Evolutionary conservation across 1,284 basidiomycete species (phyloP).

Genomic region (Pseudozyma hubeiensis): DNA sequence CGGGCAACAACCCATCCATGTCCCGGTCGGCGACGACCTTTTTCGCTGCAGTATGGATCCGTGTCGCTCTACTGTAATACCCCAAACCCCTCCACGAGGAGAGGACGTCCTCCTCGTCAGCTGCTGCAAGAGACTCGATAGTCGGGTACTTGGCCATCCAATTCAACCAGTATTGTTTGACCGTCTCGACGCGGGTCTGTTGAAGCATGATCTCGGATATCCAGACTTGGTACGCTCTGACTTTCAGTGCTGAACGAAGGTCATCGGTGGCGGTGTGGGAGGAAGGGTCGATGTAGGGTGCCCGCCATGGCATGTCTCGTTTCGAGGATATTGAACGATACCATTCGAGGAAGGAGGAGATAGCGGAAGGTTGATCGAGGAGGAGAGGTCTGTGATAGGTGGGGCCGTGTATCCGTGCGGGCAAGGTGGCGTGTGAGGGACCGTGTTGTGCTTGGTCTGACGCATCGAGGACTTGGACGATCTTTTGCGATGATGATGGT

Average conservation of each 20-base stretch:
- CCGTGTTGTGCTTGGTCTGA: background rate
- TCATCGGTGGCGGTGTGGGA: constrained; percentile 70
- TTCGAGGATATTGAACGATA: constrained; percentile 75
- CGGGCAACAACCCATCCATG: constrained; percentile 80
- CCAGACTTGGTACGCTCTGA: constrained; percentile 76
- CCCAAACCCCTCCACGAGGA: constrained; percentile 65
- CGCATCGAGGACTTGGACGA: constrained; percentile 11
- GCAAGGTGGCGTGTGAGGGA: constrained; percentile 10
- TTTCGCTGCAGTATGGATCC: constrained; percentile 63
- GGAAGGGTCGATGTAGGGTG: constrained; percentile 71
- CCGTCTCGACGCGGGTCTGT: constrained; percentile 78
- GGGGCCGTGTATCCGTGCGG: constrained; percentile 27
- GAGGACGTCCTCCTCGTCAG: constrained; percentile 71
- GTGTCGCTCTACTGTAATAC: constrained; percentile 65
- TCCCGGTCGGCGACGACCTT: constrained; percentile 50
- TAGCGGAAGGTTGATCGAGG: constrained; percentile 20
- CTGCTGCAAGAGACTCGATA: constrained; percentile 76
- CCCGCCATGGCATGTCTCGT: constrained; percentile 88
- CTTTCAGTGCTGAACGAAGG: constrained; percentile 70
- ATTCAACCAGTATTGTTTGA: constrained; percentile 61
- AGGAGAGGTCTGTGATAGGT: constrained; percentile 57
- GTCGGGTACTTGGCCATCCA: constrained; percentile 66
- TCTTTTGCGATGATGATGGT: constrained; percentile 3
- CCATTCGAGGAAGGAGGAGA: constrained; percentile 72
- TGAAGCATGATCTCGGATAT: constrained; percentile 96